Evolutionary conservation across 2,329 filamentous ascomycete genomes (phyloP).

Genomic region (Neodidymelliopsis sp.): DNA sequence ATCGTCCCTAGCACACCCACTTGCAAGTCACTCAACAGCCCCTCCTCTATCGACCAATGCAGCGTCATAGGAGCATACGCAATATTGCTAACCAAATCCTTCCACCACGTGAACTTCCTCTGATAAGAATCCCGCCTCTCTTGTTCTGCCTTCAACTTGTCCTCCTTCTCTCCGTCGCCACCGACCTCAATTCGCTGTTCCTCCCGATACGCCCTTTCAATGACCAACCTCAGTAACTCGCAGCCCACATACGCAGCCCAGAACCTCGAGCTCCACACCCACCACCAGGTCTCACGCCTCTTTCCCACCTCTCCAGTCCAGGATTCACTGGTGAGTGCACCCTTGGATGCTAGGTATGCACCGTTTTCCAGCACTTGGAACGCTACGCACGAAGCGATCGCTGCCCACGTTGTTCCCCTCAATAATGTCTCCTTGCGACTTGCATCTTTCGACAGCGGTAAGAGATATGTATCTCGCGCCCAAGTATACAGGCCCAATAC

Average conservation of each 20-base stretch:
- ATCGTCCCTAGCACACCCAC: constrained; percentile 67
- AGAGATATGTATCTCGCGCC: constrained; percentile 55
- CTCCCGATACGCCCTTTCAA: constrained; percentile 45
- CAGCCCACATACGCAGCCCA: constrained; percentile 82
- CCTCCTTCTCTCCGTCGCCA: constrained; percentile 56
- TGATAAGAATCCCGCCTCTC: constrained; percentile 35
- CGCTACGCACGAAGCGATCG: constrained; percentile 70
- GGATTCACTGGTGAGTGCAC: constrained; percentile 63
- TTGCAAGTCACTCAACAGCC: constrained; percentile 63
- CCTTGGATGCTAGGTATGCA: constrained; percentile 77
- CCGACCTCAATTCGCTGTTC: constrained; percentile 29
- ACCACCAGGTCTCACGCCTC: constrained; percentile 65
- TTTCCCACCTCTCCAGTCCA: constrained; percentile 58
- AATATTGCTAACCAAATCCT: constrained; percentile 71
- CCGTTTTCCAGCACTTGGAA: constrained; percentile 87
- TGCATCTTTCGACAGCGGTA: constrained; percentile 33
- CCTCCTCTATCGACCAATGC: constrained; percentile 76
- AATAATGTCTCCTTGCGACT: constrained; percentile 39
- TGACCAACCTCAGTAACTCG: constrained; percentile 72
- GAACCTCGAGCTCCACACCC: constrained; percentile 76
- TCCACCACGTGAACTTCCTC: constrained; percentile 63
- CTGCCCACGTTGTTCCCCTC: constrained; percentile 66
- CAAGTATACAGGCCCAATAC: constrained; percentile 76
- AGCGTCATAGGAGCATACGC: constrained; percentile 83
- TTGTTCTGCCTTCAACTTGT: constrained; percentile 52